These are phyloP conservation scores for Fagopyrum homotropicum DNA, from an alignment of 148 eudicot genomes.

Conservation along the genomic window DNA sequence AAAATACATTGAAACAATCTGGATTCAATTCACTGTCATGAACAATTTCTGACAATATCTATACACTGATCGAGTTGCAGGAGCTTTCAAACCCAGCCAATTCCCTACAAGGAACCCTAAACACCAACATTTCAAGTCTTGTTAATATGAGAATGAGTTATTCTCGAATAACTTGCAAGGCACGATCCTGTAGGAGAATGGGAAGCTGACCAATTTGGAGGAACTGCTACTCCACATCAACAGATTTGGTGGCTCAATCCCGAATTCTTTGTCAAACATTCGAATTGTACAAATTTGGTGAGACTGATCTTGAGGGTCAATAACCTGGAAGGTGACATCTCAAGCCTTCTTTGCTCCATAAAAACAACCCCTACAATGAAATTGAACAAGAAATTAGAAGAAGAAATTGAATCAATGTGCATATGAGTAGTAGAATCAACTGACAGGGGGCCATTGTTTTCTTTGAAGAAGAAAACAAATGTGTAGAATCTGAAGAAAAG, in stretches of 20 bases:
- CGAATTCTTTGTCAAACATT: constrained; percentile 23
- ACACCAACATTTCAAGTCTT: constrained; percentile 15
- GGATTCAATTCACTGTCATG: constrained; percentile 28
- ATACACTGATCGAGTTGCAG: not conserved
- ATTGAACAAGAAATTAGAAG: too few species aligned
- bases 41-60: constrained; percentile 18
- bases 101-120: constrained; percentile 17
- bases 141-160: constrained; percentile 18
- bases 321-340: constrained; percentile 18
- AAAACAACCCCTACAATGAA: constrained; percentile 22
- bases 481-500: not conserved
- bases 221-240: constrained; percentile 24
- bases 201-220: constrained; percentile 24
- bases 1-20: constrained; percentile 17
- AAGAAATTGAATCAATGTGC: too few species aligned
- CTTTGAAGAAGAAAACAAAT: constrained; percentile 21
- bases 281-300: constrained; percentile 26
- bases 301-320: constrained; percentile 27
- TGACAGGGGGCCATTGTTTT: too few species aligned
- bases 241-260: constrained; percentile 23
- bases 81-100: constrained; percentile 24
- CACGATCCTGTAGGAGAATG: constrained; percentile 23
- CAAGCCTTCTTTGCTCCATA: constrained; percentile 17
- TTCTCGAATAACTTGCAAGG: constrained; percentile 23
- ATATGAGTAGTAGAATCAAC: too few species aligned